Base-by-base conservation (phyloP, 1,139 yeast genomes). In the Magnusiomyces paraingens region DNA sequence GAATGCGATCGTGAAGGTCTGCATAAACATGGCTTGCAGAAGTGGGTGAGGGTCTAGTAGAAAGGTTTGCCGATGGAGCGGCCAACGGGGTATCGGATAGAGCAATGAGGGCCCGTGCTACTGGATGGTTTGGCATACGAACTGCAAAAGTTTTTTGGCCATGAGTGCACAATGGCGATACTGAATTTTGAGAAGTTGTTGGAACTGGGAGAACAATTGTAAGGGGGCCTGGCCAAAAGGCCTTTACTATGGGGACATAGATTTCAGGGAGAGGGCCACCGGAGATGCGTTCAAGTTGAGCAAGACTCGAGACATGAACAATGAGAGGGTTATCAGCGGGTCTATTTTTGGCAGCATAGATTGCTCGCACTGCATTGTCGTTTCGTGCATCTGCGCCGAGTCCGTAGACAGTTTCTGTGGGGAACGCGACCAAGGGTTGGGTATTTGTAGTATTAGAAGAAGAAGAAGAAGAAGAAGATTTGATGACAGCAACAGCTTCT, bases 321-420 rank as follows among this genome's bases (percentile, higher is more conserved):
- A 93, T 93, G 58, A 93, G 73, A 2, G 99, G 99, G 62, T 93
- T 93, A 68, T 93, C 99, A 1, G 95, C 83, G 0, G 99, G 99
- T 59, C 99, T 75, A 65, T 89, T 89, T 65, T 93, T 93, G 39
- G 97, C 98, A 36, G 70, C 74, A 68, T 90, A 93, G 11, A 93
- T 93, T 50, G 84, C 80, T 55, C 70, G 68, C 1, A 91, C 96
- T 0, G 95, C 80, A 5, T 80, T 82, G 54, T 89, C 90, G 54
- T 75, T 77, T 55, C 88, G 73, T 0, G 95, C 88, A 2, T 93
- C 84, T 0, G 95, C 99, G 0, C 96, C 99, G 1, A 93, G 75
- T 0, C 99, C 99, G 66, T 93, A 93, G 0, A 93, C 99, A 0
- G 99, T 93, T 66, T 93, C 99, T 0, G 99, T 89, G 2, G 99